Percentiles rank a stretch among this genome's conserved stretches.
Conservation (phyloP, 1,284 basidiomycete species). For the Afroboletus lepidellus region DNA sequence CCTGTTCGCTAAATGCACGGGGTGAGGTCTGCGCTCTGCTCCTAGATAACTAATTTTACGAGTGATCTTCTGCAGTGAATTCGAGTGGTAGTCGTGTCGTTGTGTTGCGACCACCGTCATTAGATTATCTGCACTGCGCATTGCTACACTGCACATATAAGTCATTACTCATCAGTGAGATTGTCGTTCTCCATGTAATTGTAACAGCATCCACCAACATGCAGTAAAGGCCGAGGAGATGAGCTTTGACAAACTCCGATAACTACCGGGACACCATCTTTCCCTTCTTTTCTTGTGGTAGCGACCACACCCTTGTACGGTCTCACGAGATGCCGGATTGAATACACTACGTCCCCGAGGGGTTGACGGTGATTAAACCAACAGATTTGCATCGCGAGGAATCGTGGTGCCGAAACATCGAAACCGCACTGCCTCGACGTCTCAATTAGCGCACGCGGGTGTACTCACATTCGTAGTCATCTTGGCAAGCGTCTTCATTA, state of each 20-base stretch:
- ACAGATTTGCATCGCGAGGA: neutral
- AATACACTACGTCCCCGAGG: neutral
- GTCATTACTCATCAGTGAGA: slow-evolving; percentile 18
- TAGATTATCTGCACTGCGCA: slow-evolving; percentile 24
- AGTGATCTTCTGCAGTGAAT: slow-evolving; percentile 30
- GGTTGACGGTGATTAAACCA: slow-evolving; percentile 18
- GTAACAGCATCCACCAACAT: slow-evolving; percentile 13
- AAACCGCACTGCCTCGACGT: slow-evolving; percentile 1
- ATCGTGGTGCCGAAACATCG: slow-evolving; percentile 2
- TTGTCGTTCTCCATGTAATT: slow-evolving; percentile 23
- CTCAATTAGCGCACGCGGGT: neutral
- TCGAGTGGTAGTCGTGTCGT: slow-evolving; percentile 36
- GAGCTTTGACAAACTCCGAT: neutral
- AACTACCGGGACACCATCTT: neutral
- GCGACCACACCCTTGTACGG: neutral
- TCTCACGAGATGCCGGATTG: neutral
- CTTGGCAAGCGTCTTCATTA: neutral
- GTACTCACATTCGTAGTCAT: neutral
- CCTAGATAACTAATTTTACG: neutral
- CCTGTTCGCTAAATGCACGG: slow-evolving; percentile 93
- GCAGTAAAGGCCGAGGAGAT: slow-evolving; percentile 3
- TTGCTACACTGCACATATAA: slow-evolving; percentile 27
- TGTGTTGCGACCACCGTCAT: slow-evolving; percentile 11
- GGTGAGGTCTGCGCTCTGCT: slow-evolving; percentile 45
- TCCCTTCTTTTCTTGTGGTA: neutral